A percentile compares a stretch with the other conserved stretches of the same genome.
Conservation (phyloP, 805 yeast genomes). For the Zygosaccharomyces bailii region DNA sequence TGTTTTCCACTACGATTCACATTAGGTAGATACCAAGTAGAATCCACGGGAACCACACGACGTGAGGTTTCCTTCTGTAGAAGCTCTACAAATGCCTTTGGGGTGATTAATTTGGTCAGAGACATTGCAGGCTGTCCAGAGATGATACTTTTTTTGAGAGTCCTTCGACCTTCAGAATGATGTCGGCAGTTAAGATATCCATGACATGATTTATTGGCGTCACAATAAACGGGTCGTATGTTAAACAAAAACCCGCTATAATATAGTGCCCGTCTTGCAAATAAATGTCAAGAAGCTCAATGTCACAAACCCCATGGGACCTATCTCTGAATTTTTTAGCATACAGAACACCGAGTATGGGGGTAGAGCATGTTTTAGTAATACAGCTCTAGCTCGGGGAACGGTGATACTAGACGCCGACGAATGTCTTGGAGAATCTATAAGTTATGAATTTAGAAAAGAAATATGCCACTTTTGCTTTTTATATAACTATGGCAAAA, state of each 20-base stretch:
- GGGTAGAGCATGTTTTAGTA: constrained; percentile 55
- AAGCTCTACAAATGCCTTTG: constrained; percentile 25
- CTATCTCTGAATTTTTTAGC: constrained; percentile 11
- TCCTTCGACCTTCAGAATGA: background rate
- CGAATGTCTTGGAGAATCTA: constrained; percentile 46
- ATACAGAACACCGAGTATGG: constrained; percentile 21
- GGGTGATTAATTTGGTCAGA: constrained; percentile 29
- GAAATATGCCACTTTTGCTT: constrained; percentile 61
- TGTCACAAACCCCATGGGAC: background rate
- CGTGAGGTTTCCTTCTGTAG: constrained; percentile 22
- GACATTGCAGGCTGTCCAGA: constrained; percentile 18
- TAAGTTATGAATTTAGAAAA: constrained; percentile 52
- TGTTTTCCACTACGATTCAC: constrained; percentile 53
- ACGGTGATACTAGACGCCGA: constrained; percentile 41
- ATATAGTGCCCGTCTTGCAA: background rate
- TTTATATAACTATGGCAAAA: constrained; percentile 45
- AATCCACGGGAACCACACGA: constrained; percentile 64
- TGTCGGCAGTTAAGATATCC: background rate
- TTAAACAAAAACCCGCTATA: background rate
- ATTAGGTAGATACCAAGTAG: constrained; percentile 92
- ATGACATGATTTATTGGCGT: background rate
- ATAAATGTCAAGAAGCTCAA: background rate
- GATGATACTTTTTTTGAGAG: background rate
- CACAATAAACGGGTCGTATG: constrained; percentile 5
- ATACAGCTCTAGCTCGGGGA: constrained; percentile 38